phyloP scores from a whole-genome alignment of 352 stramenopile genomes.

The Pythium sp. region DNA sequence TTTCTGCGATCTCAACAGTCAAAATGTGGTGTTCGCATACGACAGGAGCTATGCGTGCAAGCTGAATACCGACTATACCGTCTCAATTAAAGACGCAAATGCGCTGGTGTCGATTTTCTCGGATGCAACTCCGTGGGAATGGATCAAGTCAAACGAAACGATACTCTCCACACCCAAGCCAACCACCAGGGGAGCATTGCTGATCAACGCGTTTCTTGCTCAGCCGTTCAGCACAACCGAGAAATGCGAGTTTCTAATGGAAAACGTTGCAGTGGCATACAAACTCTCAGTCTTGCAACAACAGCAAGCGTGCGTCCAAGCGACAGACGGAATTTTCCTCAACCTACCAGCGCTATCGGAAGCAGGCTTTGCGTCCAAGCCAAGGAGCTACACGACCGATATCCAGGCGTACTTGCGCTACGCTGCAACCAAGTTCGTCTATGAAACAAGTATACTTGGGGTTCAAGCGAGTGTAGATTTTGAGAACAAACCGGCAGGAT shows the following conservation, averaged over 20 bases:
- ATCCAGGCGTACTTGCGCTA: constrained; percentile 54
- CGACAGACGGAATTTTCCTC: constrained; percentile 25
- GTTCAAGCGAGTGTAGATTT: constrained; percentile 3
- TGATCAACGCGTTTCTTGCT: constrained; percentile 50
- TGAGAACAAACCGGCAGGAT: not conserved
- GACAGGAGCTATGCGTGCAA: constrained; percentile 23
- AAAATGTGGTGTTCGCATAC: constrained; percentile 33
- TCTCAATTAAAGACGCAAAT: constrained; percentile 21
- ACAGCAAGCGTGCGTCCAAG: constrained; percentile 21
- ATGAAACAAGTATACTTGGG: constrained; percentile 38
- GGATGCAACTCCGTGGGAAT: constrained; percentile 25
- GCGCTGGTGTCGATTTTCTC: constrained; percentile 25
- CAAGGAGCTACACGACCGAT: constrained; percentile 28
- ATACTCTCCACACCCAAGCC: constrained; percentile 12
- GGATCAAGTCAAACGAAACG: constrained; percentile 15
- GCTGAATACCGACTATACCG: constrained; percentile 23
- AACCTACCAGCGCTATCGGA: constrained; percentile 28
- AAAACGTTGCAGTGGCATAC: constrained; percentile 26
- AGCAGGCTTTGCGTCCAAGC: constrained; percentile 27
- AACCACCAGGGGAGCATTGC: constrained; percentile 29
- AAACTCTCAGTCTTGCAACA: constrained; percentile 18
- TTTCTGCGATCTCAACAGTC: constrained; percentile 37
- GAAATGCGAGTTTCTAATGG: constrained; percentile 29
- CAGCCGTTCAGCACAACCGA: constrained; percentile 35
- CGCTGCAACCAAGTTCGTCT: constrained; percentile 50